phyloP scores from a whole-genome alignment of 2,329 filamentous ascomycete species.

The Ophiocordyceps australis region DNA sequence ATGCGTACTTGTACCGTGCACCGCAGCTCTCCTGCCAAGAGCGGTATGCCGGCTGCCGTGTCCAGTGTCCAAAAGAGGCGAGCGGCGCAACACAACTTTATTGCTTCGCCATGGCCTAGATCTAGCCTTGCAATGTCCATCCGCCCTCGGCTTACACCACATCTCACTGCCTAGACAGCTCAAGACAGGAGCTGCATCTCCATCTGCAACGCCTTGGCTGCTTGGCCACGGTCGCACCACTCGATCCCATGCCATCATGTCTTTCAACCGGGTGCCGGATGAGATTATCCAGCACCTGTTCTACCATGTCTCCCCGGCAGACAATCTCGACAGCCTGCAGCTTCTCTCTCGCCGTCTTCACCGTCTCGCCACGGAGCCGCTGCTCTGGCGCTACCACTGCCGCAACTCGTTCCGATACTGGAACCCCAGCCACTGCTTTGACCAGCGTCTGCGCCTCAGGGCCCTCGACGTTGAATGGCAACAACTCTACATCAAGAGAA shows the following conservation, averaged over 20 bases:
- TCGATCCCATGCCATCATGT: constrained; percentile 8
- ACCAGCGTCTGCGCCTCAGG: constrained; percentile 30
- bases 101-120: too few relatives aligned
- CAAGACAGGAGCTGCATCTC: too few relatives aligned
- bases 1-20: too few relatives aligned
- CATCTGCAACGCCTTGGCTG: too few relatives aligned
- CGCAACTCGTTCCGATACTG: constrained; percentile 52
- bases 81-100: too few relatives aligned
- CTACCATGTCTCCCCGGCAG: constrained; percentile 36
- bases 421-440: constrained; percentile 46
- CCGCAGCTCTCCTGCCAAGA: too few relatives aligned
- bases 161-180: too few relatives aligned
- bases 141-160: too few relatives aligned
- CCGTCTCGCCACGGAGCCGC: constrained; percentile 47
- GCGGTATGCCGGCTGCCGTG: too few relatives aligned
- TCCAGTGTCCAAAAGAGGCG: too few relatives aligned
- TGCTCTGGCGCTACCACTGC: constrained; percentile 73
- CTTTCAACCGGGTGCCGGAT: constrained; percentile 44
- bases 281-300: constrained; percentile 75
- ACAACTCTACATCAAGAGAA: constrained; percentile 39
- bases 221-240: too few relatives aligned
- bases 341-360: constrained; percentile 44
- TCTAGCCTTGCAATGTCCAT: too few relatives aligned
- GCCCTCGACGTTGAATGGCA: constrained; percentile 57
- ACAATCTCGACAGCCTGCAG: constrained; percentile 29